phyloP scores from a whole-genome alignment of 1,284 basidiomycete genomes.

The Vanrija sp. region DNA sequence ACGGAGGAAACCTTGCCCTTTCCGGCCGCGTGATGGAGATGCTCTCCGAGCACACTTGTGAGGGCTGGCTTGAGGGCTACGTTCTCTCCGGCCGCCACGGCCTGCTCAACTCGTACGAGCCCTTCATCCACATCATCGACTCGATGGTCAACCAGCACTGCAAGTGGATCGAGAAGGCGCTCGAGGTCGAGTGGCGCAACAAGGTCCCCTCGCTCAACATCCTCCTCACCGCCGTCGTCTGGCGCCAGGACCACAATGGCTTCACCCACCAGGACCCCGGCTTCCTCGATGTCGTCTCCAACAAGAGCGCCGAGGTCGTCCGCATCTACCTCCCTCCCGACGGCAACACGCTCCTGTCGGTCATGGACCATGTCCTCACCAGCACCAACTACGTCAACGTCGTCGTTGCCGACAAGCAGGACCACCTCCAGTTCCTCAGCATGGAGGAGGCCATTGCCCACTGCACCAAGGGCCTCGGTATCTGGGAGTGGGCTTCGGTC shows the following conservation, averaged over 20 bases:
- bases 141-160: constrained; percentile 62
- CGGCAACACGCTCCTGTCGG: constrained; percentile 73
- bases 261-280: constrained; percentile 83
- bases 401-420: constrained; percentile 81
- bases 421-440: constrained; percentile 41
- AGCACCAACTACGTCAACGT: constrained; percentile 63
- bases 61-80: constrained; percentile 83
- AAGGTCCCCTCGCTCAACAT: constrained; percentile 41
- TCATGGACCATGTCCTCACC: constrained; percentile 70
- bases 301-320: constrained; percentile 52
- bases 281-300: constrained; percentile 69
- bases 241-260: constrained; percentile 63
- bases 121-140: constrained; percentile 51
- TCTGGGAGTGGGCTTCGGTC: constrained; percentile 52
- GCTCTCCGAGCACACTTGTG: constrained; percentile 79
- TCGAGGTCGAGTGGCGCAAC: constrained; percentile 71
- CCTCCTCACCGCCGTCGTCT: constrained; percentile 51
- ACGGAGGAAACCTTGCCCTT: constrained; percentile 3
- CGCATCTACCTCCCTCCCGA: constrained; percentile 88
- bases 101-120: constrained; percentile 84
- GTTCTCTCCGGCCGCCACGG: constrained; percentile 65
- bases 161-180: constrained; percentile 77
- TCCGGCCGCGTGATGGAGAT: constrained; percentile 69
- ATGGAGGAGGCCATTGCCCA: constrained; percentile 55
- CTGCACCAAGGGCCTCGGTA: constrained; percentile 64